Evolutionary conservation across 352 stramenopile genomes (phyloP).

Genomic region (Phytopythium vexans): DNA sequence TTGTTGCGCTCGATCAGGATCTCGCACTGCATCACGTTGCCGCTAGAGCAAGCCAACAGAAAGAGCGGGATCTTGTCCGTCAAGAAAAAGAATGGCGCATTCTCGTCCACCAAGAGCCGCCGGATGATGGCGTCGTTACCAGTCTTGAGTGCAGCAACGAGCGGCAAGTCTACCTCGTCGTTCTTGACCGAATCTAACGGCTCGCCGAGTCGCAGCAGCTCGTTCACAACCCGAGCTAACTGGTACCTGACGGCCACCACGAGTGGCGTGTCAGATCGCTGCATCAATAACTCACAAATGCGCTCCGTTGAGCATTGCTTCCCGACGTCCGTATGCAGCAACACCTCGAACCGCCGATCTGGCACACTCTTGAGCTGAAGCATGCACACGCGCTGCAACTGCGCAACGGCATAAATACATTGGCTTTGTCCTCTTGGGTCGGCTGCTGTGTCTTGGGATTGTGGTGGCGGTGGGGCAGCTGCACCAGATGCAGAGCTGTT

Average conservation of each 20-base stretch:
- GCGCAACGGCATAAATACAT: constrained; percentile 14
- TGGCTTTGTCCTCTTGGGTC: constrained; percentile 8
- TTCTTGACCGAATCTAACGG: constrained; percentile 39
- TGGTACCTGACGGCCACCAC: constrained; percentile 81
- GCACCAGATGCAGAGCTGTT: background rate
- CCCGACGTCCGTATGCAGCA: constrained; percentile 62
- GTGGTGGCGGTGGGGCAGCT: background rate
- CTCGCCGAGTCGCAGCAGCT: constrained; percentile 54
- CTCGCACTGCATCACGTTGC: constrained; percentile 66
- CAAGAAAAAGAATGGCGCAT: constrained; percentile 65
- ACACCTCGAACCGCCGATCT: constrained; percentile 46
- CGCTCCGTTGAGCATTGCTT: constrained; percentile 64
- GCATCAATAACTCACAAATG: constrained; percentile 55
- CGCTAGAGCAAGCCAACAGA: constrained; percentile 67
- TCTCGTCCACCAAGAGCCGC: constrained; percentile 64
- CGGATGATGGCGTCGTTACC: constrained; percentile 76
- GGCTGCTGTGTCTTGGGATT: background rate
- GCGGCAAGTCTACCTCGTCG: constrained; percentile 55
- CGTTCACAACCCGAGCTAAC: constrained; percentile 74
- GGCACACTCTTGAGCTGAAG: constrained; percentile 43
- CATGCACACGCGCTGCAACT: constrained; percentile 56
- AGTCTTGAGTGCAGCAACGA: constrained; percentile 66
- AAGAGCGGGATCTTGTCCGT: constrained; percentile 79
- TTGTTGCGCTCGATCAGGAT: constrained; percentile 58
- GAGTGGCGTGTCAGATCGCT: constrained; percentile 59